A percentile compares a stretch with the other conserved stretches of the same genome.
Conservation (phyloP, 805 yeast species). For the Candida nonsorbophila region DNA sequence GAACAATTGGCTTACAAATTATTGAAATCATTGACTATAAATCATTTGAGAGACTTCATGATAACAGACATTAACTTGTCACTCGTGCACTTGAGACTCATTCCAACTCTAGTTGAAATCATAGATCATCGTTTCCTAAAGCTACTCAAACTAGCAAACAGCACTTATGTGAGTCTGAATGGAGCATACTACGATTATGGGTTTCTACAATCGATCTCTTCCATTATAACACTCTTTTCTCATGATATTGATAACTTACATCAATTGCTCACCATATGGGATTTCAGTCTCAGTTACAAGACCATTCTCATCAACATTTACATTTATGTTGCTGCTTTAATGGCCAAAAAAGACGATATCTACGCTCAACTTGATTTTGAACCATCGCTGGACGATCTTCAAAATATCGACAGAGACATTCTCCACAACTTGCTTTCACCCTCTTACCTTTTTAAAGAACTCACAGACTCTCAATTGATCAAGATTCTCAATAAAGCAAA, state of each 20-base stretch:
- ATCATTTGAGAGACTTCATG: conserved; percentile 82
- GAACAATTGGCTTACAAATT: conserved; percentile 33
- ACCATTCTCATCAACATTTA: conserved; percentile 53
- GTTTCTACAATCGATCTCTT: conserved; percentile 63
- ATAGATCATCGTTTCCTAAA: conserved; percentile 44
- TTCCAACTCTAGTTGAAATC: conserved; percentile 54
- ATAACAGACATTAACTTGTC: conserved; percentile 63
- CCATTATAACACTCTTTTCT: conserved; percentile 67
- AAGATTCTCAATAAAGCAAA: conserved; percentile 21
- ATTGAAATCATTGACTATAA: conserved; percentile 52
- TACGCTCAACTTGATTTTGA: conserved; percentile 16
- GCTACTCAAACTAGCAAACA: conserved; percentile 33
- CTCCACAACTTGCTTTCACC: conserved; percentile 34
- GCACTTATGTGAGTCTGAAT: conserved; percentile 54
- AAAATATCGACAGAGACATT: conserved; percentile 22
- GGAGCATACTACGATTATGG: conserved; percentile 61
- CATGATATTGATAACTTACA: conserved; percentile 41
- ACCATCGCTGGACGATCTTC: conserved; percentile 4
- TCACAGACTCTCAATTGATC: conserved; percentile 22
- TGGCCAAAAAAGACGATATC: conserved; percentile 41
- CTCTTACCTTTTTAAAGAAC: conserved; percentile 16
- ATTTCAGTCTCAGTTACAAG: conserved; percentile 53
- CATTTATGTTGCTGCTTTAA: conserved; percentile 54
- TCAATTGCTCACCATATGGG: conserved; percentile 61
- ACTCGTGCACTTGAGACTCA: conserved; percentile 55